Evolutionary conservation across 257 asterid species (phyloP), one percentile per base, ranked within the genome.

Genomic region (Penstemon barbatus): DNA sequence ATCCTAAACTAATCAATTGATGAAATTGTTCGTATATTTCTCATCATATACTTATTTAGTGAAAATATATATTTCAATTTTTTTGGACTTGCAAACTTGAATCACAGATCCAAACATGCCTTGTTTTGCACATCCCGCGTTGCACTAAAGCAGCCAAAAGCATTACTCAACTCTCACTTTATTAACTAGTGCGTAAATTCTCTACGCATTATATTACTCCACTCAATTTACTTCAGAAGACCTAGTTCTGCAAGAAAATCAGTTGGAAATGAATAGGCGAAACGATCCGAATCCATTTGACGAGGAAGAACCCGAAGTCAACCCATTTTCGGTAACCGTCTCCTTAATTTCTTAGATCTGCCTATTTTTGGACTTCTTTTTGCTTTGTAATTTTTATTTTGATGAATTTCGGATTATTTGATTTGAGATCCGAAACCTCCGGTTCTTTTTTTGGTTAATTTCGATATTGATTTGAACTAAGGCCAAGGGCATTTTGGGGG

Each of bases 291-390:
- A 85, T 67, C 90, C 88, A 8, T 82, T 85, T 72, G 88, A 78
- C 54, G 90, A 82, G 68, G 89, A 73, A 64, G 81, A 78, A 74
- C 88, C 44, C 37, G 90, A 82, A 78, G 84, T 85, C 84, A 85
- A 85, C 70, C 91, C 91, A 42, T 85, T 85, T 77, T 73, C 86
- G 86, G 91, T 85, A 82, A 79, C 78, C 68, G 76, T 61, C 61
- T 5, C 12, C 49, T 67, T 37, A 36, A 15, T 45, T 76, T 65
- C 13, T 36, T 46, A 43, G 70, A 74, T 74, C 74, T 57, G 48
- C 57, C 65, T 42, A 39, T 57, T 48, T 54, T 65, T 67, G 63
- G 39, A 4, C n/a, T 7, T 5, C 61, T 70, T 52, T 52, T 40
- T 57, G 8, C 50, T 51, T 55, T 36, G 3, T 9, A 8, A 8